Base-by-base conservation (phyloP, 345 rosid species). In the Nasturtium officinale region DNA sequence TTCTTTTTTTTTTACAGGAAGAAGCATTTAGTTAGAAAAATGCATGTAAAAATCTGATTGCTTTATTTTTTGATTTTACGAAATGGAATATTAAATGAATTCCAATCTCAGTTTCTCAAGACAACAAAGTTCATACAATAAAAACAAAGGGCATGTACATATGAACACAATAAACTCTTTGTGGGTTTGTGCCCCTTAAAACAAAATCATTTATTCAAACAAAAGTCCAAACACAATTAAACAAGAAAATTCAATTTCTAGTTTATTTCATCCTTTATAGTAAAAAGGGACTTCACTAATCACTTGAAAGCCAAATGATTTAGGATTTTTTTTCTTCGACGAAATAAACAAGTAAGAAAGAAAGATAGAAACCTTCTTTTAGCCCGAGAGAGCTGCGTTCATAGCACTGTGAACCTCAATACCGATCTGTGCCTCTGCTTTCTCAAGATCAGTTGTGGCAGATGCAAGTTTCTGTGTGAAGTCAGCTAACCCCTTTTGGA, bases 381-480 rank as follows among this genome's bases (percentile, higher is more conserved):
- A 87, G 77, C 91, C 91, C 4, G 85, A 8, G 43, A 87, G 82
- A 63, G 88, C 87, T 40, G 82, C 81, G 74, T 83, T 89, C 63
- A 89, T 86, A 43, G 87, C 90, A 79, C 96, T 86, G 82, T 90
- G 89, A 52, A 90, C 85, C 61, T 90, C 93, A 42, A 90, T 69
- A 7, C 96, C 96, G 56, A 88, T 86, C 82, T 91, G 98, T 17
- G 98, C 97, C 52, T 91, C 96, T 15, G 96, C 92, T 83, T 86
- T 94, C 82, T 87, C 92, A 73, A 85, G 76, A 52, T 87, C 92
- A 0, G 95, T 88, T 13, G 90, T 58, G 8, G 98, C 97, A 16
- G 97, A 85, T 47, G 80, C 81, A 42, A 87, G 86, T 77, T 86
- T 87, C 83, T 86, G 92, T 18, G 80, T 79, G 85, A 86, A 94